These are phyloP conservation scores for Huntiella moniliformis DNA, from an alignment of 2,329 filamentous ascomycete species.

Conservation along the genomic window DNA sequence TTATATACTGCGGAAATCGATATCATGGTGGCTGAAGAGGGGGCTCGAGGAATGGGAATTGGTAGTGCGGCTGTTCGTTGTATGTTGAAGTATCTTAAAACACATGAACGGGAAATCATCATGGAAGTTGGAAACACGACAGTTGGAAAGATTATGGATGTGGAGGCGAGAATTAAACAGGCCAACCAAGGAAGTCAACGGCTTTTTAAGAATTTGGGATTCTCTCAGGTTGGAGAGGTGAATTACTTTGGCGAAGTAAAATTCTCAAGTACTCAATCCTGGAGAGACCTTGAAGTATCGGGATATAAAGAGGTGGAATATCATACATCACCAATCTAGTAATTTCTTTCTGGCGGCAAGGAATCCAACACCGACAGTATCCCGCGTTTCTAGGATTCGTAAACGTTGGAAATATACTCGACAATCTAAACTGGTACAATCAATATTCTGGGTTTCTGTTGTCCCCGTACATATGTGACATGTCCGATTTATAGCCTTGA, in stretches of 20 bases:
- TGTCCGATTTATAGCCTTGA: slow-evolving; percentile 44
- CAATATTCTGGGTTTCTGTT: slow-evolving; percentile 56
- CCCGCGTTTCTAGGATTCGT: slow-evolving; percentile 35
- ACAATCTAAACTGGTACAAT: slow-evolving; percentile 80
- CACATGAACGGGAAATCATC: slow-evolving; percentile 34
- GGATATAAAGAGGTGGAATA: not conserved
- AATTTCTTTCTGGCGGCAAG: slow-evolving; percentile 18
- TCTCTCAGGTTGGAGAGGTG: slow-evolving; percentile 26
- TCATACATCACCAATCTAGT: slow-evolving; percentile 18
- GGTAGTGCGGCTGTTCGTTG: slow-evolving; percentile 46
- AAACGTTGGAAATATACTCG: slow-evolving; percentile 72
- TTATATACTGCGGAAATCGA: slow-evolving; percentile 53
- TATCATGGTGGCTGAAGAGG: slow-evolving; percentile 58
- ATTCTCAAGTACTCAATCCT: slow-evolving; percentile 15
- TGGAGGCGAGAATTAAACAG: slow-evolving; percentile 42
- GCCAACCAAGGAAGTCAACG: slow-evolving; percentile 32
- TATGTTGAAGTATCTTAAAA: slow-evolving; percentile 50
- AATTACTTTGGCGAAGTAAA: slow-evolving; percentile 44
- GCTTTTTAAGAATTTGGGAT: slow-evolving; percentile 34
- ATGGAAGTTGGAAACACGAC: slow-evolving; percentile 20
- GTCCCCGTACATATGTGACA: slow-evolving; percentile 67
- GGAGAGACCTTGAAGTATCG: not conserved
- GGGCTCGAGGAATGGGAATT: slow-evolving; percentile 40
- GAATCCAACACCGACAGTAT: slow-evolving; percentile 20
- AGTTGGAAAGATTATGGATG: slow-evolving; percentile 21